phyloP scores from a whole-genome alignment of 306 rosid species.

The Bauhinia variegata region DNA sequence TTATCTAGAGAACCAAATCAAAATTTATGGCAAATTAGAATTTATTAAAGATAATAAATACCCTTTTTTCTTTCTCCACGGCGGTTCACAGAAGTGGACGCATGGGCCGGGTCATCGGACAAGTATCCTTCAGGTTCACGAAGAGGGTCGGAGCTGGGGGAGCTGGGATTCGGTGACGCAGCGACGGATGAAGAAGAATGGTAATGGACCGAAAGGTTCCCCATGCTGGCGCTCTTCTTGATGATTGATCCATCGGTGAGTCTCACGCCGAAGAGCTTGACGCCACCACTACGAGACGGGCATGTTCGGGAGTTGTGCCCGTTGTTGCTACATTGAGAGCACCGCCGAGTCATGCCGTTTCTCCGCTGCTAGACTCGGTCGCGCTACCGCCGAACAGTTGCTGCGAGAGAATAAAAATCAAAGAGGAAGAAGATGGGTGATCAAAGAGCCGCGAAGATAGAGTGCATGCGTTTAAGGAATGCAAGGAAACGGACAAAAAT shows the following conservation, averaged over 20 bases:
- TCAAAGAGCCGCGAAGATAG: neutral
- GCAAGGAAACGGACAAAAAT: neutral
- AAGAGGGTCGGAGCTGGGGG: slow-evolving; percentile 62
- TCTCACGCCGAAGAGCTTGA: slow-evolving; percentile 86
- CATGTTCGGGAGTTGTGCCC: slow-evolving; percentile 98
- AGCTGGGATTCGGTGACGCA: slow-evolving; percentile 65
- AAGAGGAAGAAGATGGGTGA: neutral
- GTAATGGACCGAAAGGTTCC: slow-evolving; percentile 69
- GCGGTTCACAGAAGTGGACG: slow-evolving; percentile 66
- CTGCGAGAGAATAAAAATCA: neutral
- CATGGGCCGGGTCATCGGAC: slow-evolving; percentile 82
- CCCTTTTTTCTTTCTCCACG: slow-evolving; percentile 91
- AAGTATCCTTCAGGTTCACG: slow-evolving; percentile 65
- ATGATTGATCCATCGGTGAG: slow-evolving; percentile 90
- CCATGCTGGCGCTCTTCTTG: slow-evolving; percentile 98
- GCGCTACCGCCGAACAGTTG: slow-evolving; percentile 23
- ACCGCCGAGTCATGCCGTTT: slow-evolving; percentile 86
- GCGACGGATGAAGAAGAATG: slow-evolving; percentile 62
- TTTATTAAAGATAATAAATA: slow-evolving; percentile 7
- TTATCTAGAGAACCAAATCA: too few species aligned
- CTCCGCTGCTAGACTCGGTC: slow-evolving; percentile 45
- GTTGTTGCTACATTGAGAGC: slow-evolving; percentile 98
- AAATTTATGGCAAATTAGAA: too few species aligned
- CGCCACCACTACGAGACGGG: slow-evolving; percentile 59
- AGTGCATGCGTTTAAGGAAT: slow-evolving; percentile 36